Evolutionary conservation across 257 asterid species (phyloP).

Genomic region (Fraxinus excelsior): DNA sequence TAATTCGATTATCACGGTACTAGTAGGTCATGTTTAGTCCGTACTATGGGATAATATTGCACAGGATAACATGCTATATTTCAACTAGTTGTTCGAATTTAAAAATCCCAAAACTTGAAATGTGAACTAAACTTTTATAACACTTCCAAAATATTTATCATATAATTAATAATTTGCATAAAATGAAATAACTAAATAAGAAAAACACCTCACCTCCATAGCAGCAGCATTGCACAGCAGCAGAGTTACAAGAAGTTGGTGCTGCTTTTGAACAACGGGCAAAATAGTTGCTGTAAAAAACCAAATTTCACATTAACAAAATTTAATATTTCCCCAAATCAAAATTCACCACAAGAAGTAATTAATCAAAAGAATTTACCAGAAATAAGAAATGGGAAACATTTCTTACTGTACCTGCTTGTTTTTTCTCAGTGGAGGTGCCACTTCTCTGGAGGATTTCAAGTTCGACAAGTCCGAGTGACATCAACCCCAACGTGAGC

Average conservation of each 20-base stretch:
- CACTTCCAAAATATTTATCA: not conserved
- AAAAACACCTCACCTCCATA: conserved; percentile 72
- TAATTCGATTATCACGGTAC: not conserved
- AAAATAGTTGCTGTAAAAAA: conserved; percentile 55
- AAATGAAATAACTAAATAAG: not conserved
- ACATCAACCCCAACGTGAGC: conserved; percentile 89
- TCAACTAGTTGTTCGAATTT: not conserved
- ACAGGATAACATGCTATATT: not conserved
- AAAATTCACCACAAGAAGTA: conserved; percentile 6
- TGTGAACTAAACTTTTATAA: not conserved
- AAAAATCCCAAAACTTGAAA: not conserved
- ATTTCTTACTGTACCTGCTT: conserved; percentile 57
- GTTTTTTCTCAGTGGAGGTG: conserved; percentile 67
- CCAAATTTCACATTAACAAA: not conserved
- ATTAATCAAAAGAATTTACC: not conserved
- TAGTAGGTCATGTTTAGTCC: not conserved
- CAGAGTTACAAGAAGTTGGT: conserved; percentile 95
- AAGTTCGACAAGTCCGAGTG: conserved; percentile 89
- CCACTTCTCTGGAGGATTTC: conserved; percentile 91
- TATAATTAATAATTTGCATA: not conserved
- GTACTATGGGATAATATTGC: not conserved
- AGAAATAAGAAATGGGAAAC: not conserved
- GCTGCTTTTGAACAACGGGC: conserved; percentile 96
- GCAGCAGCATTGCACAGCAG: conserved; percentile 92
- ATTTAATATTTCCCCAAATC: not conserved